Conservation (phyloP, 2,329 filamentous ascomycete genomes). For the Coniochaeta sp. region DNA sequence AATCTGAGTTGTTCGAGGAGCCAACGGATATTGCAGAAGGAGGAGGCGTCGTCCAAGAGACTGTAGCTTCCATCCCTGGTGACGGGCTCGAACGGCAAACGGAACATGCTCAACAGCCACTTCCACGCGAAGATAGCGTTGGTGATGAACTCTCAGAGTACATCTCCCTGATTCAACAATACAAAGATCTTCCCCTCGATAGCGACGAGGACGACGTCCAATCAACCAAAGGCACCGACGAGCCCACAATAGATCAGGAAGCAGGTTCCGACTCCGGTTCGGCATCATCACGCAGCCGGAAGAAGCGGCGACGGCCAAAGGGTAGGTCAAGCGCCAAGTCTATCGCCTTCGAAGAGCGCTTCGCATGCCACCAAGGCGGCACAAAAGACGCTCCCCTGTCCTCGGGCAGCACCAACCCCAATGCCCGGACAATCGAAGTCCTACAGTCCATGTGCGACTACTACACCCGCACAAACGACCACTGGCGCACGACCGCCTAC, state of each 20-base stretch:
- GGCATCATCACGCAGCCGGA: neutral
- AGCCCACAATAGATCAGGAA: neutral
- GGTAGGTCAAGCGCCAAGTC: constrained; percentile 16
- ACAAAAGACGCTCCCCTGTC: constrained; percentile 29
- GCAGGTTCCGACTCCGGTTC: constrained; percentile 12
- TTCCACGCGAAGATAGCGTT: neutral
- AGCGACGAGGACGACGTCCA: constrained; percentile 32
- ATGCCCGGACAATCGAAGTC: constrained; percentile 66
- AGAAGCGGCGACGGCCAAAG: constrained; percentile 6
- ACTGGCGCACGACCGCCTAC: constrained; percentile 70
- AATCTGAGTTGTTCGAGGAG: neutral
- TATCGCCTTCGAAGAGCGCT: constrained; percentile 36
- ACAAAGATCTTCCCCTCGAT: constrained; percentile 50
- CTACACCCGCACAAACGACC: constrained; percentile 67
- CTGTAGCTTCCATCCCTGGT: neutral
- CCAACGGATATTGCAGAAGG: neutral
- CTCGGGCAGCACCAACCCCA: constrained; percentile 51
- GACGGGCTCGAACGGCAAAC: neutral
- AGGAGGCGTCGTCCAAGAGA: neutral
- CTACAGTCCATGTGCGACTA: constrained; percentile 73
- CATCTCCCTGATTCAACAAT: constrained; percentile 55
- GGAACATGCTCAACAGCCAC: neutral
- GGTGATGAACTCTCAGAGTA: constrained; percentile 54
- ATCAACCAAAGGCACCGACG: constrained; percentile 10
- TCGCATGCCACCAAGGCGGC: constrained; percentile 47